A percentile compares a stretch with the other conserved stretches of the same genome.
Evolutionary conservation across 2,329 filamentous ascomycete genomes (phyloP).

Genomic region (Sclerotinia minor): DNA sequence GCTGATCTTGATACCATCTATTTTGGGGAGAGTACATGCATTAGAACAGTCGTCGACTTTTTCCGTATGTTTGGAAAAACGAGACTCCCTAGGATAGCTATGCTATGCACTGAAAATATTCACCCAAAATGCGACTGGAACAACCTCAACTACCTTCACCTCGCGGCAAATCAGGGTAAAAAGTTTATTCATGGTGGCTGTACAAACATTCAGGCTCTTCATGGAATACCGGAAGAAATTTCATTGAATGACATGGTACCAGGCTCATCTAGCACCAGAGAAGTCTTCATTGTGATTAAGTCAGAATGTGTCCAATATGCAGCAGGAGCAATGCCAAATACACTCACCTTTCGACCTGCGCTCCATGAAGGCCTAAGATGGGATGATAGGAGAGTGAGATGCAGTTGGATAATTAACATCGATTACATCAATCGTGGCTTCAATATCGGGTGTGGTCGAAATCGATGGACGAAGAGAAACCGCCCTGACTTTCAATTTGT

Average conservation of each 20-base stretch:
- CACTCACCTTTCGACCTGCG: neutral
- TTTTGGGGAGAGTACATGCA: neutral
- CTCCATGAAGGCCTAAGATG: neutral
- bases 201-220: neutral
- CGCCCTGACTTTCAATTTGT: neutral
- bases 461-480: neutral
- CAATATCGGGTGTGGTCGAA: neutral
- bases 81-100: neutral
- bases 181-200: neutral
- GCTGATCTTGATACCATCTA: neutral
- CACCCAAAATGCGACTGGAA: neutral
- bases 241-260: neutral
- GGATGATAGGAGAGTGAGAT: neutral
- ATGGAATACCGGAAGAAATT: neutral
- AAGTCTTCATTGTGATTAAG: neutral
- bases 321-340: neutral
- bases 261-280: neutral
- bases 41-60: neutral
- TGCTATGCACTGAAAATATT: neutral
- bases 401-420: neutral
- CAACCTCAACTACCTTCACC: neutral
- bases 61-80: neutral
- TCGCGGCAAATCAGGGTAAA: no score
- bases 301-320: neutral
- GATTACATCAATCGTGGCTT: fast-evolving